Evolutionary conservation across 169 alveolate species (phyloP), one percentile per base, ranked within the genome.

Genomic region (Gregarina niphandrodes): DNA sequence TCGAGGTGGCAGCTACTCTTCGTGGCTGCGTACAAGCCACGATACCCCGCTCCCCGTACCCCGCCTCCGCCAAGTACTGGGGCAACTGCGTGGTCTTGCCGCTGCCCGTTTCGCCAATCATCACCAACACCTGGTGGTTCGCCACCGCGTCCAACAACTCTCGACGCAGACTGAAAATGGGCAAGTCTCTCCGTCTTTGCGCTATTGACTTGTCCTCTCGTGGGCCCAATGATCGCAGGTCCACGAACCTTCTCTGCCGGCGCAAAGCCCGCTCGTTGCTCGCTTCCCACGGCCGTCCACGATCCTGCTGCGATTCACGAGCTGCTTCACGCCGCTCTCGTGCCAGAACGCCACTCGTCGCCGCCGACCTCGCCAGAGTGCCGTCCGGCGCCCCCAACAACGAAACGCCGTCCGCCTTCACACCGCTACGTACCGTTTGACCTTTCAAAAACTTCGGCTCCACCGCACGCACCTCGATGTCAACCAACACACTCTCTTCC

Each of bases 41-140:
- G 30, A 77, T 74, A 41, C 77, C 80, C 3, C 84, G 83, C 21
- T 61, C 48, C 37, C 84, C 64, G 46, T 72, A 77, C n/a, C 93
- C 94, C 44, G 80, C 77, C 56, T 82, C 95, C 13, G 66, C 78
- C 28, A 86, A 64, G 64, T 85, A 84, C 57, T 84, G 91, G n/a
- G 97, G 86, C 45, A 87, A 79, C 58, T 94, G 94, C n/a, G 98
- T 93, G 20, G 98, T 89, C 64, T 91, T 93, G 19, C 98, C 98
- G 23, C 92, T 73, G 1, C 98, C 97, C 13, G 97, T 90, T 64
- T 89, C 98, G 15, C 98, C 98, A 15, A 85, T 95, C 31, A 90
- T 70, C 23, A 90, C 67, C 31, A 87, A 54, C 19, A 87, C 75
- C 55, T 81, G 87, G 57, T 84, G 70, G 45, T 76, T 76, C 45